Evolutionary conservation across 2,329 filamentous ascomycete genomes (phyloP), one percentile per base, ranked within the genome.

Genomic region (Colletotrichum sidae): DNA sequence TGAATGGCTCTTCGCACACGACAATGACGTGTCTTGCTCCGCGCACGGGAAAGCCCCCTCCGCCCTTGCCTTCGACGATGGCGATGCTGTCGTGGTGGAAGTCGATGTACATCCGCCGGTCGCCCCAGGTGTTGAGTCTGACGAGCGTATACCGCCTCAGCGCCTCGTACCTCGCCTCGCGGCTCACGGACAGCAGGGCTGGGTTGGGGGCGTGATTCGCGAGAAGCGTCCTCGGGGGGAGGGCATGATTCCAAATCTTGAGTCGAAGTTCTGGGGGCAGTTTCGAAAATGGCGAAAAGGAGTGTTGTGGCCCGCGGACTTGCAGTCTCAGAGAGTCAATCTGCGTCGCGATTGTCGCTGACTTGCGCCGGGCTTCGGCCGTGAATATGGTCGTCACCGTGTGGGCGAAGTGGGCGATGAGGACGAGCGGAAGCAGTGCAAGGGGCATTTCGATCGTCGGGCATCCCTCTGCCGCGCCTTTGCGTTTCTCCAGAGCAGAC

Each of bases 161-260:
- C 11, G 63, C 52, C 17, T 66, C 63, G 11, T 56, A 38, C n/a
- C 63, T 41, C 8, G 63, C 63, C 52, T 66, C 63, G 33, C 53
- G 58, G 46, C 49, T 66, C 8, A 63, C 63, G 1, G 63, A 52
- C 1, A 66, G 59, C 3, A 66, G 25, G 8, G 47, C 15, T 11
- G 64, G 60, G 38, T 67, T 67, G 4, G 60, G 53, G 4, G 66
- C 62, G 17, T 68, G 66, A 8, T 53, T 54, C 11, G 63, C 63
- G 10, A 55, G 58, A n/a, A 68, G 45, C 9, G 58, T 57, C 17
- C 66, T 39, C 25, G 57, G 58, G 9, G 39, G 53, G 3, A 66
- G 15, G 33, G 66, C 62, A 13, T 62, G 57, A n/a, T 62, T 50
- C 66, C 66, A 68, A 50, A 67, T 68, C 45, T 62, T 61, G 37